Conservation (phyloP, 1,139 yeast genomes). For the Blastobotrys proliferans region DNA sequence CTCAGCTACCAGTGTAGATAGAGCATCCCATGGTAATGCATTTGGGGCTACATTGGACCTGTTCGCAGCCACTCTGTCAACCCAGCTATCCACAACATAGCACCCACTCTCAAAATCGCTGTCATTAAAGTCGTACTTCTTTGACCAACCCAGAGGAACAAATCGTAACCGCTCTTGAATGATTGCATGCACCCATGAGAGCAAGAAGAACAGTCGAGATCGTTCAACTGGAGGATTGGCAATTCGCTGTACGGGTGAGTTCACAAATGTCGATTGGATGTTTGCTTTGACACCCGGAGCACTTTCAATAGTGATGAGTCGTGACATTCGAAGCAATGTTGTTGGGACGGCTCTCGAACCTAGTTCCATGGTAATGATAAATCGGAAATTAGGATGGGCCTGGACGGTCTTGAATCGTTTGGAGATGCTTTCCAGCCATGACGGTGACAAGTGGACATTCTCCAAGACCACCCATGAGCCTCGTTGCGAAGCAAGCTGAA, state of each 20-base stretch:
- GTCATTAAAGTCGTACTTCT: slow-evolving; percentile 65
- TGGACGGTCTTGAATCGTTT: slow-evolving; percentile 39
- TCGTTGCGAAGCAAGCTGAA: slow-evolving; percentile 42
- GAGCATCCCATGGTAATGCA: slow-evolving; percentile 53
- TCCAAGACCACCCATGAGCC: slow-evolving; percentile 74
- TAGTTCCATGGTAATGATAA: slow-evolving; percentile 60
- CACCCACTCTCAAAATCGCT: slow-evolving; percentile 61
- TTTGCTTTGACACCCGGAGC: slow-evolving; percentile 56
- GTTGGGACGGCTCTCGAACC: slow-evolving; percentile 47
- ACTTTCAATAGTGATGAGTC: slow-evolving; percentile 55
- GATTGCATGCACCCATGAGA: slow-evolving; percentile 69
- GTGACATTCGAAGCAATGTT: slow-evolving; percentile 49
- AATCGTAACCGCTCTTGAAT: slow-evolving; percentile 56
- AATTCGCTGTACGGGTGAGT: slow-evolving; percentile 26
- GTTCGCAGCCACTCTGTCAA: slow-evolving; percentile 30
- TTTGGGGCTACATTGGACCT: slow-evolving; percentile 46
- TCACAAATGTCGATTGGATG: slow-evolving; percentile 38
- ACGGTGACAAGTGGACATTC: slow-evolving; percentile 67
- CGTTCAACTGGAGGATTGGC: slow-evolving; percentile 42
- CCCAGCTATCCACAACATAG: slow-evolving; percentile 42
- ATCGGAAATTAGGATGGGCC: slow-evolving; percentile 39
- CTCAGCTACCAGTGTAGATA: slow-evolving; percentile 48
- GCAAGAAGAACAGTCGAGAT: slow-evolving; percentile 47
- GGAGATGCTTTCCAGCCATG: slow-evolving; percentile 57
- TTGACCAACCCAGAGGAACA: slow-evolving; percentile 59